A percentile compares a stretch with the other conserved stretches of the same genome.
Evolutionary conservation across 805 yeast genomes (phyloP).

Genomic region (Debaryomyces castellii): DNA sequence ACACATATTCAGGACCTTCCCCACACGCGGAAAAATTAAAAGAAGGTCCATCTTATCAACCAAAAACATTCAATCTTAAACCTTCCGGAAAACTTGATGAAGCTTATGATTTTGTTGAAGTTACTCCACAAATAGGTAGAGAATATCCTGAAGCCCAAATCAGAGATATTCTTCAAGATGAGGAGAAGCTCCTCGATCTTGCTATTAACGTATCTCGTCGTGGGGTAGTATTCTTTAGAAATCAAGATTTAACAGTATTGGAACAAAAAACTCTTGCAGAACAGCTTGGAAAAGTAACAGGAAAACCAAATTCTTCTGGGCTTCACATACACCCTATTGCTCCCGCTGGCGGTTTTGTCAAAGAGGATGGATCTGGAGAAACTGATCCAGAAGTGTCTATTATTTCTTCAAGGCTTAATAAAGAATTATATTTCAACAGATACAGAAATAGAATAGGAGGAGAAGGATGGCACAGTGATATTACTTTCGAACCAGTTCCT

Average conservation of each 20-base stretch:
- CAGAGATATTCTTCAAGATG: conserved; percentile 7
- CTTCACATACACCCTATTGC: conserved; percentile 10
- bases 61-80: background rate
- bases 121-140: conserved; percentile 9
- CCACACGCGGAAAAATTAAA: conserved; percentile 7
- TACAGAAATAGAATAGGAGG: background rate
- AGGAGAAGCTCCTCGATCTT: conserved; percentile 6
- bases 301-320: conserved; percentile 7
- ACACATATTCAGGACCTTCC: conserved; percentile 4
- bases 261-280: conserved; percentile 7
- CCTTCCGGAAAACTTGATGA: conserved; percentile 7
- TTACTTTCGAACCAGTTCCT: conserved; percentile 56
- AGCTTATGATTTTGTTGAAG: conserved; percentile 4
- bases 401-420: conserved; percentile 5
- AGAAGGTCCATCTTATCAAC: conserved; percentile 8
- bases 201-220: conserved; percentile 8
- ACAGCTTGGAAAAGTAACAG: conserved; percentile 6
- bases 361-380: conserved; percentile 4
- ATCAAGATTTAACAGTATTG: conserved; percentile 6
- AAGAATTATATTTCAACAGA: conserved; percentile 2
- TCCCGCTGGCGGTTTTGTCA: conserved; percentile 9
- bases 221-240: conserved; percentile 8
- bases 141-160: conserved; percentile 7
- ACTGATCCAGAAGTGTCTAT: conserved; percentile 9
- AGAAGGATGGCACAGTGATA: conserved; percentile 50